Evolutionary conservation across 225 moss, liverwort and hornwort species (phyloP).

Genomic region (Marchantia paleacea): DNA sequence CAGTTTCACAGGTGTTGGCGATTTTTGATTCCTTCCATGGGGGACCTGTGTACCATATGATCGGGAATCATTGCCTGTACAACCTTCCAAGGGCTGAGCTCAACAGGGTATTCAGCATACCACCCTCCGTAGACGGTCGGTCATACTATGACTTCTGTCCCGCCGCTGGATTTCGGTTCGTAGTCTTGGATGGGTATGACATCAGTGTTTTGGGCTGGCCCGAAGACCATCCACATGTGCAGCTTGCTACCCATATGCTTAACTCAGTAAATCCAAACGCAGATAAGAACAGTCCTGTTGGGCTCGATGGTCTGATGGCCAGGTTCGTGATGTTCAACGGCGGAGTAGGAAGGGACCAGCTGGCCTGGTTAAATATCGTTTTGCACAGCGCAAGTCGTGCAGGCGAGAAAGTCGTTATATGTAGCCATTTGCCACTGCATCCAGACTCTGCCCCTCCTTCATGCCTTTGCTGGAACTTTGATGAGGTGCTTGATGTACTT

Average conservation of each 20-base stretch:
- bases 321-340: slow-evolving; percentile 89
- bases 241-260: slow-evolving; percentile 50
- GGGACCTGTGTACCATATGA: slow-evolving; percentile 70
- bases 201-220: slow-evolving; percentile 82
- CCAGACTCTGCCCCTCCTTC: slow-evolving; percentile 43
- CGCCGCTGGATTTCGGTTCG: slow-evolving; percentile 49
- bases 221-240: slow-evolving; percentile 65
- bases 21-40: slow-evolving; percentile 50
- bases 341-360: slow-evolving; percentile 64
- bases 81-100: slow-evolving; percentile 74
- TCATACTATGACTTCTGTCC: slow-evolving; percentile 77
- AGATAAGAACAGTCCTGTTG: slow-evolving; percentile 77
- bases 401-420: slow-evolving; percentile 64
- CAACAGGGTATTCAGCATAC: slow-evolving; percentile 57
- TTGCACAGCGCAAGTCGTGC: slow-evolving; percentile 49
- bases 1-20: slow-evolving; percentile 44
- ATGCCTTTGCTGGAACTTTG: slow-evolving; percentile 82
- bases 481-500: slow-evolving; percentile 63
- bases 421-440: slow-evolving; percentile 84
- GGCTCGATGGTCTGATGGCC: slow-evolving; percentile 56
- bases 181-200: slow-evolving; percentile 86
- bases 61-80: slow-evolving; percentile 94
- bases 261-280: slow-evolving; percentile 63
- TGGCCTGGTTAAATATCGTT: slow-evolving; percentile 59
- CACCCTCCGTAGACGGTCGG: slow-evolving; percentile 46